phyloP scores from a whole-genome alignment of 148 eudicot species.

The Simmondsia chinensis region DNA sequence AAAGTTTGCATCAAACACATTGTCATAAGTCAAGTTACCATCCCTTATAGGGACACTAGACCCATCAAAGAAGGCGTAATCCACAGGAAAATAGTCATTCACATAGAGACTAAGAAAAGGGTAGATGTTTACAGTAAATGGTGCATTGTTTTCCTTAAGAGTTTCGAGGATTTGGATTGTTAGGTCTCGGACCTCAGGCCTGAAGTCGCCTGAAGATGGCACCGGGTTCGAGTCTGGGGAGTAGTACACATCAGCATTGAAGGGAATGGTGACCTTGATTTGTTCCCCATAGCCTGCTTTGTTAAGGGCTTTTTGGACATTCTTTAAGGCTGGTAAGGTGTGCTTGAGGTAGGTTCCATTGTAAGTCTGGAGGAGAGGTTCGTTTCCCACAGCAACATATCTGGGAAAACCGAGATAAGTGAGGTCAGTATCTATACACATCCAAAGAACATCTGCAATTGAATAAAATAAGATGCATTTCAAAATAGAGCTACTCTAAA shows the following conservation, averaged over 20 bases:
- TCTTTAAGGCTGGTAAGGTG: conserved; percentile 70
- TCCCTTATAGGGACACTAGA: conserved; percentile 43
- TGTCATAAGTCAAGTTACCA: conserved; percentile 43
- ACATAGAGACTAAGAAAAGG: conserved; percentile 85
- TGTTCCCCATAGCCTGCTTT: conserved; percentile 47
- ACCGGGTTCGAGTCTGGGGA: conserved; percentile 83
- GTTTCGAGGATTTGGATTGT: conserved; percentile 52
- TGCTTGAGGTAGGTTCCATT: conserved; percentile 49
- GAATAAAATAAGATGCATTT: too few relatives aligned
- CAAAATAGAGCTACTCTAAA: too few relatives aligned
- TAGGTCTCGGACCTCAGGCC: conserved; percentile 64
- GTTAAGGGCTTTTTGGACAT: conserved; percentile 71
- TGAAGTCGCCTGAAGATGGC: conserved; percentile 92
- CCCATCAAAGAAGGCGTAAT: conserved; percentile 80
- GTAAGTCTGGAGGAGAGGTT: conserved; percentile 70
- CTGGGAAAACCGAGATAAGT: conserved; percentile 23
- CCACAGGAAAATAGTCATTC: conserved; percentile 67
- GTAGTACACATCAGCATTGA: conserved; percentile 85
- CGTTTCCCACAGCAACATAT: conserved; percentile 98
- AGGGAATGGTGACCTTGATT: conserved; percentile 78
- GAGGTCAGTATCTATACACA: background rate
- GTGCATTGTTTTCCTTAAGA: conserved; percentile 53
- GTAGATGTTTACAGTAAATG: conserved; percentile 91
- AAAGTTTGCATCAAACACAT: conserved; percentile 91
- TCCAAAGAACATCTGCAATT: too few relatives aligned